Percentiles rank a stretch among this genome's conserved stretches.
phyloP scores from a whole-genome alignment of 768 basidiomycete species.

The Inosperma sp. region DNA sequence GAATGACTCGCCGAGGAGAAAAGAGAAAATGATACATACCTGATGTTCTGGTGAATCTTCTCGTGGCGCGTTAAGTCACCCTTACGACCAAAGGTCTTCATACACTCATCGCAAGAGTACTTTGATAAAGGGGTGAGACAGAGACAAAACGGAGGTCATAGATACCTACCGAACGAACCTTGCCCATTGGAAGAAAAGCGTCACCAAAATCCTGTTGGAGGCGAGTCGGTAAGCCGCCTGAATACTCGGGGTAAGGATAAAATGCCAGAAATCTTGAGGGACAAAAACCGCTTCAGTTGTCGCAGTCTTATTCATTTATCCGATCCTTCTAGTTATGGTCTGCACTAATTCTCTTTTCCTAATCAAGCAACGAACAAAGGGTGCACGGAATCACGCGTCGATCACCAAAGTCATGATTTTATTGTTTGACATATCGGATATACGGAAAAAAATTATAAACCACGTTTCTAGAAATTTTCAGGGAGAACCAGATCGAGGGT shows the following conservation, averaged over 20 bases:
- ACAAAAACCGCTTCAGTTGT: too few relatives aligned
- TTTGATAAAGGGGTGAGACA: background rate
- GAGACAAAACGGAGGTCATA: background rate
- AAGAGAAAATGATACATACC: conserved; percentile 33
- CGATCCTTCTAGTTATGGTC: too few relatives aligned
- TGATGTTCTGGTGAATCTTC: conserved; percentile 44
- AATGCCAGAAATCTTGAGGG: too few relatives aligned
- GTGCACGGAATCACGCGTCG: background rate
- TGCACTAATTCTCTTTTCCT: too few relatives aligned
- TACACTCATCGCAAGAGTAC: conserved; percentile 39
- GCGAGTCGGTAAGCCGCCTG: too few relatives aligned
- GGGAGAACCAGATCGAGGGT: too few relatives aligned
- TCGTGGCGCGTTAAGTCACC: conserved; percentile 60
- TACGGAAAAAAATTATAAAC: background rate
- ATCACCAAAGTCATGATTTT: too few relatives aligned
- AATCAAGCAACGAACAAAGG: too few relatives aligned
- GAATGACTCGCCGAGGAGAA: background rate
- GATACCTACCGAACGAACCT: background rate
- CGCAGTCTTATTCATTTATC: too few relatives aligned
- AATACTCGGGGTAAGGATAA: too few relatives aligned
- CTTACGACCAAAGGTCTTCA: conserved; percentile 48
- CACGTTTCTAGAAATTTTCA: conserved; percentile 3
- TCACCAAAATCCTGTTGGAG: too few relatives aligned
- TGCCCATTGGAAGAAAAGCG: too few relatives aligned
- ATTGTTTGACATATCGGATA: conserved; percentile 1